Evolutionary conservation across 2,329 filamentous ascomycete genomes (phyloP).

Genomic region (Stachybotrys chartarum): DNA sequence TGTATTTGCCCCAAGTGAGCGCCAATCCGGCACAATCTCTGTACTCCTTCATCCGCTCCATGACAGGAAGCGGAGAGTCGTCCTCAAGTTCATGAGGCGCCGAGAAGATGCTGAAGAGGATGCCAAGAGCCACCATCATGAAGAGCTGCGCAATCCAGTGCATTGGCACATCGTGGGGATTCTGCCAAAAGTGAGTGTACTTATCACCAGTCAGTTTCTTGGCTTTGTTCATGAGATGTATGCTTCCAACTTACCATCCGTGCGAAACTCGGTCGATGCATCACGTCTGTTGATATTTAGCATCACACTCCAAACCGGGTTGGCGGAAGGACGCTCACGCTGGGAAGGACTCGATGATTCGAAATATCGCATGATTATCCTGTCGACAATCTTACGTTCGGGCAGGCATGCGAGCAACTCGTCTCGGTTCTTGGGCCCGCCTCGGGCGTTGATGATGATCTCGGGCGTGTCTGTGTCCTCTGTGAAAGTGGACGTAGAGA

Average conservation of each 20-base stretch:
- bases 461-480: conserved; percentile 25
- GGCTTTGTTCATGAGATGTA: not conserved
- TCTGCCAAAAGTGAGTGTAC: conserved; percentile 43
- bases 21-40: conserved; percentile 44
- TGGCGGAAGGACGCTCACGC: conserved; percentile 25
- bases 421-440: conserved; percentile 30
- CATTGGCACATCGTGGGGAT: conserved; percentile 28
- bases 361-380: conserved; percentile 46
- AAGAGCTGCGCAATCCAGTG: conserved; percentile 46
- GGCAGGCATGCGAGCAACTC: conserved; percentile 43
- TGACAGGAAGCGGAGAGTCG: conserved; percentile 30
- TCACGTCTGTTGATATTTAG: conserved; percentile 31
- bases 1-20: conserved; percentile 42
- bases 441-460: conserved; percentile 33
- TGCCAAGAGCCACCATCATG: conserved; percentile 35
- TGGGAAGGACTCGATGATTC: conserved; percentile 44
- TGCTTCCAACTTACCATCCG: conserved; percentile 25
- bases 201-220: conserved; percentile 13
- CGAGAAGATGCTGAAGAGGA: conserved; percentile 36
- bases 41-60: conserved; percentile 40
- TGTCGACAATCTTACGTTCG: conserved; percentile 36
- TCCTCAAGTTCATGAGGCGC: conserved; percentile 34
- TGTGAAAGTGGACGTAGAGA: conserved; percentile 11
- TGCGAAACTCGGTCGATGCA: conserved; percentile 46
- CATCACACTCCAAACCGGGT: not conserved